A percentile compares a stretch with the other conserved stretches of the same genome.
phyloP scores from a whole-genome alignment of 352 stramenopile species.

The Phytopythium kandeliae region DNA sequence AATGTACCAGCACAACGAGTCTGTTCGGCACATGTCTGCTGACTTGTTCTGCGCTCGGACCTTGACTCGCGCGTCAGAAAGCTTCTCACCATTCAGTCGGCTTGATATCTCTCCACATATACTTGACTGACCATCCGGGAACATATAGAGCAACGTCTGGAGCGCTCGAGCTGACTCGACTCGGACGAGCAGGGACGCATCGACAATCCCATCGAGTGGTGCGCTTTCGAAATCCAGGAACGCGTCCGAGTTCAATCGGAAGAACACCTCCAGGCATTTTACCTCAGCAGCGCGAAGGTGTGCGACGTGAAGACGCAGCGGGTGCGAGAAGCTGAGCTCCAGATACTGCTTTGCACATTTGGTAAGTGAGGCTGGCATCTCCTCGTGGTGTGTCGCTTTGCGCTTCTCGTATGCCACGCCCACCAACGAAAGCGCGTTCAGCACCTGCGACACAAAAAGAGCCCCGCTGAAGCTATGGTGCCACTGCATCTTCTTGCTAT shows the following conservation, averaged over 20 bases:
- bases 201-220: slow-evolving; percentile 36
- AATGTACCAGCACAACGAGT: slow-evolving; percentile 56
- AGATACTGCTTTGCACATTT: slow-evolving; percentile 37
- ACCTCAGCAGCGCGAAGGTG: slow-evolving; percentile 31
- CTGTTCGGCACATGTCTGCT: slow-evolving; percentile 17
- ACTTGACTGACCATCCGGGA: slow-evolving; percentile 41
- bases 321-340: slow-evolving; percentile 9
- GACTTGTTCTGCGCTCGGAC: slow-evolving; percentile 4
- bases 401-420: slow-evolving; percentile 47
- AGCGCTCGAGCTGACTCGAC: slow-evolving; percentile 33
- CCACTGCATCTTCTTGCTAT: slow-evolving; percentile 14
- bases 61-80: slow-evolving; percentile 5
- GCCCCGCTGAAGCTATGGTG: slow-evolving; percentile 20
- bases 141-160: slow-evolving; percentile 80
- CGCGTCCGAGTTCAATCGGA: slow-evolving; percentile 42
- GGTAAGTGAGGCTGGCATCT: slow-evolving; percentile 35
- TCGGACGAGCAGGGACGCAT: slow-evolving; percentile 55
- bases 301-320: slow-evolving; percentile 16
- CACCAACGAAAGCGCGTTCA: slow-evolving; percentile 36
- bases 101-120: slow-evolving; percentile 4
- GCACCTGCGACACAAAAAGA: slow-evolving; percentile 50
- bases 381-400: slow-evolving; percentile 48
- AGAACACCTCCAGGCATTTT: slow-evolving; percentile 59
- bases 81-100: slow-evolving; percentile 3
- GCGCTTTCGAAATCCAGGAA: slow-evolving; percentile 54